These are phyloP conservation scores for Penicillium paneum DNA, from an alignment of 2,329 filamentous ascomycete species.

Conservation along the genomic window DNA sequence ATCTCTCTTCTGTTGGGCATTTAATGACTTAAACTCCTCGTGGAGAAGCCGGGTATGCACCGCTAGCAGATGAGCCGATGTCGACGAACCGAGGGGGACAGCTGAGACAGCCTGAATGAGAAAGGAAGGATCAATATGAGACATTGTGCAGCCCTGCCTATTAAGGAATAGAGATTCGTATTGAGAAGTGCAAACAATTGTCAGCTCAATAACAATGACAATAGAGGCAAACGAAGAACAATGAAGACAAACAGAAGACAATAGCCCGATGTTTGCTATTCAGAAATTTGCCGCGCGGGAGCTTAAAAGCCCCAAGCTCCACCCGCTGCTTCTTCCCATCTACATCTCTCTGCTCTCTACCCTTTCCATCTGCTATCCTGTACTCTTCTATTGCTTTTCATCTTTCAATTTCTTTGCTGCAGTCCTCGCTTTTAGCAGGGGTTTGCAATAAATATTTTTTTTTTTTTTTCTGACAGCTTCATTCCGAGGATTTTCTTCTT, in stretches of 20 bases:
- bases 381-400: neutral
- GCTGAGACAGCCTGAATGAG: conserved; percentile 38
- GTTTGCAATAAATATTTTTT: neutral
- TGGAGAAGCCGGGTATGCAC: conserved; percentile 38
- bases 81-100: conserved; percentile 35
- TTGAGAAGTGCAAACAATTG: neutral
- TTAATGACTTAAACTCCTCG: conserved; percentile 34
- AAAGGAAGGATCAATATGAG: conserved; percentile 29
- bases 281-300: conserved; percentile 10
- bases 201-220: neutral
- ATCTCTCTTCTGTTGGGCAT: conserved; percentile 30
- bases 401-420: neutral
- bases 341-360: conserved; percentile 4
- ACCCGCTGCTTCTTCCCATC: conserved; percentile 8
- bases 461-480: neutral
- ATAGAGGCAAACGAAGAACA: neutral
- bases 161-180: neutral
- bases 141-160: conserved; percentile 22
- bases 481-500: neutral
- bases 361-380: neutral
- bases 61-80: conserved; percentile 40
- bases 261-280: neutral
- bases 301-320: conserved; percentile 7
- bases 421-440: neutral
- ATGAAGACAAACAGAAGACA: neutral